These are phyloP conservation scores for Adansonia rubrostipa DNA, from an alignment of 441 rosid species.

Conservation along the genomic window DNA sequence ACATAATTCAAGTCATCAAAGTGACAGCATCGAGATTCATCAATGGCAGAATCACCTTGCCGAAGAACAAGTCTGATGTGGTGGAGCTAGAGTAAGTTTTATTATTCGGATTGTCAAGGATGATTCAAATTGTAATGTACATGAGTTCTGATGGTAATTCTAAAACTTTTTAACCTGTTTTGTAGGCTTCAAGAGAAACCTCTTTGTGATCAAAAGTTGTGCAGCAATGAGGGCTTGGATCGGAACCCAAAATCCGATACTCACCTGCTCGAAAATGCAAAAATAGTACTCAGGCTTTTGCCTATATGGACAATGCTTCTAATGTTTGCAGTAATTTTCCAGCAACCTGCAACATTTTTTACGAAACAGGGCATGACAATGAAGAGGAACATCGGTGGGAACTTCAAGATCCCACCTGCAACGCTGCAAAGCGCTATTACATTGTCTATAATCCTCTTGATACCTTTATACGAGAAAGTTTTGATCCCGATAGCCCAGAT, in stretches of 20 bases:
- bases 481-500: slow-evolving; percentile 58
- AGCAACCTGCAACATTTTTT: slow-evolving; percentile 85
- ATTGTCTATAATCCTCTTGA: slow-evolving; percentile 75
- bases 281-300: slow-evolving; percentile 56
- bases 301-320: slow-evolving; percentile 94
- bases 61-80: slow-evolving; percentile 43
- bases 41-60: slow-evolving; percentile 44
- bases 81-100: slow-evolving; percentile 77
- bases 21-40: slow-evolving; percentile 36
- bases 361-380: slow-evolving; percentile 94
- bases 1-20: slow-evolving; percentile 43
- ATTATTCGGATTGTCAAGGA: background rate
- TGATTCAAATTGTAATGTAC: background rate
- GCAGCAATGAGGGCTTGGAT: slow-evolving; percentile 27
- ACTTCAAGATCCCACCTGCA: slow-evolving; percentile 90
- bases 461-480: slow-evolving; percentile 75
- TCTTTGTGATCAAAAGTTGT: slow-evolving; percentile 50
- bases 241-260: slow-evolving; percentile 30
- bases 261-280: slow-evolving; percentile 45
- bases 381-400: slow-evolving; percentile 66
- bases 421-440: slow-evolving; percentile 89
- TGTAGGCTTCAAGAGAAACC: slow-evolving; percentile 83
- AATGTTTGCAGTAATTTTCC: slow-evolving; percentile 86
- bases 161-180: slow-evolving; percentile 10
- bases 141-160: slow-evolving; percentile 20